Evolutionary conservation across 805 yeast genomes (phyloP).

Genomic region (Lipomyces anomalus): DNA sequence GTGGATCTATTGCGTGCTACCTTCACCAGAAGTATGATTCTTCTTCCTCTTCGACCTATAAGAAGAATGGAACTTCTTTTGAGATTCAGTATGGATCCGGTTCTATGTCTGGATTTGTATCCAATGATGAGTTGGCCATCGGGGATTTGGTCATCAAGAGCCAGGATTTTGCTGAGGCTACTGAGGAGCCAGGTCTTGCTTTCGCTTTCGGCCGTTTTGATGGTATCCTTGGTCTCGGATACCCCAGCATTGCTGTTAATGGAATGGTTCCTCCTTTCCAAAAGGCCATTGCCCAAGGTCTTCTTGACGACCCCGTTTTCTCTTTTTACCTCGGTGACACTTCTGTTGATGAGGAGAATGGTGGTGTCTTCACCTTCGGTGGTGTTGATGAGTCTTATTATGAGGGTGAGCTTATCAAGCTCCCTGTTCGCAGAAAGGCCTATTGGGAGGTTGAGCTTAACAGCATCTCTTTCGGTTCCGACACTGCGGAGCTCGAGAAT

Average conservation of each 20-base stretch:
- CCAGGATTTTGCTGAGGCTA: conserved; percentile 96
- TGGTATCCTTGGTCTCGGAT: conserved; percentile 93
- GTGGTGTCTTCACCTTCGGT: conserved; percentile 94
- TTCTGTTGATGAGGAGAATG: conserved; percentile 50
- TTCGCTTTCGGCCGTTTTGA: conserved; percentile 98
- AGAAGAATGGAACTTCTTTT: conserved; percentile 80
- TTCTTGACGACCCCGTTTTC: conserved; percentile 78
- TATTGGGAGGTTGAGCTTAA: conserved; percentile 98
- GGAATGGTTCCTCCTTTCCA: conserved; percentile 89
- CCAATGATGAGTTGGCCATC: conserved; percentile 73
- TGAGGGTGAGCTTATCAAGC: conserved; percentile 83
- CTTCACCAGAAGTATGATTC: conserved; percentile 89
- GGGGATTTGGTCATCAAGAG: conserved; percentile 81
- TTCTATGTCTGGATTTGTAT: conserved; percentile 82
- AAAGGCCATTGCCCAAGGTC: conserved; percentile 75
- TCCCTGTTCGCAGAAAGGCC: conserved; percentile 98
- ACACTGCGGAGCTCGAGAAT: conserved; percentile 71
- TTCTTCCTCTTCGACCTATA: conserved; percentile 71
- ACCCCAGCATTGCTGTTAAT: conserved; percentile 84
- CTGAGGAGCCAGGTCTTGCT: conserved; percentile 94
- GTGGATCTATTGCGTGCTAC: conserved; percentile 92
- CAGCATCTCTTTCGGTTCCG: conserved; percentile 86
- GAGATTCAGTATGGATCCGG: conserved; percentile 91
- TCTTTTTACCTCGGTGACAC: conserved; percentile 86
- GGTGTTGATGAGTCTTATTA: conserved; percentile 76